Conservation (phyloP, 2,329 filamentous ascomycete genomes). For the Colletotrichum truncatum region DNA sequence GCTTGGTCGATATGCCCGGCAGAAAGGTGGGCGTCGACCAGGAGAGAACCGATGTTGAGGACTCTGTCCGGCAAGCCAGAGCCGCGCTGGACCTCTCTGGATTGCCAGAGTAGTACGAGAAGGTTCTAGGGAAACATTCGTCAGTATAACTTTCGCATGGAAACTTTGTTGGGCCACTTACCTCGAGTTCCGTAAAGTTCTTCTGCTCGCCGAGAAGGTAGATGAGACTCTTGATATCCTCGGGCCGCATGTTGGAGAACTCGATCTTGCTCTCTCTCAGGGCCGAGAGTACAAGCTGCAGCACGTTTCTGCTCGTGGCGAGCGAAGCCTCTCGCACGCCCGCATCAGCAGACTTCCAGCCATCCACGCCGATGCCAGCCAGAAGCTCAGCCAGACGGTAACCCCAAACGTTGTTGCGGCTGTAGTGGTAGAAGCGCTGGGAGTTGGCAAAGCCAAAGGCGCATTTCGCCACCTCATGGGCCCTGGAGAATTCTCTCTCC, state of each 20-base stretch:
- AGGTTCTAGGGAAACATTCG: constrained; percentile 28
- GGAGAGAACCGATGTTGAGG: constrained; percentile 39
- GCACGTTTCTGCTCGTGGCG: constrained; percentile 6
- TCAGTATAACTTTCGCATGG: background rate
- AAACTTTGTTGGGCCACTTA: background rate
- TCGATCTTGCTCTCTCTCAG: constrained; percentile 53
- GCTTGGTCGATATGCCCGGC: constrained; percentile 38
- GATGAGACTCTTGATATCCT: constrained; percentile 54
- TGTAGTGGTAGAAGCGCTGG: constrained; percentile 50
- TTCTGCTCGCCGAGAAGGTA: constrained; percentile 56
- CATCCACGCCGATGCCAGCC: constrained; percentile 47
- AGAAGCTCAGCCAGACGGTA: constrained; percentile 55
- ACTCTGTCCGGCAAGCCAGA: constrained; percentile 40
- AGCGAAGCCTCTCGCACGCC: constrained; percentile 39
- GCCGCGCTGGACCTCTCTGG: constrained; percentile 44
- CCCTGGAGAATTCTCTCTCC: constrained; percentile 47
- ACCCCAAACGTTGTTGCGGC: constrained; percentile 49
- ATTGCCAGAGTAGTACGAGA: constrained; percentile 42
- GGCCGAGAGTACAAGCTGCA: constrained; percentile 45
- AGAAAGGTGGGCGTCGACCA: constrained; percentile 42
- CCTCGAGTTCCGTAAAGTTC: constrained; percentile 55
- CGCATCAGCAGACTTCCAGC: constrained; percentile 35
- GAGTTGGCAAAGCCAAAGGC: constrained; percentile 52
- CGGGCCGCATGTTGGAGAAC: constrained; percentile 50
- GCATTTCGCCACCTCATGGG: constrained; percentile 52